Conservation (phyloP, 176 grass and related monocot species). For the Carex parvula region DNA sequence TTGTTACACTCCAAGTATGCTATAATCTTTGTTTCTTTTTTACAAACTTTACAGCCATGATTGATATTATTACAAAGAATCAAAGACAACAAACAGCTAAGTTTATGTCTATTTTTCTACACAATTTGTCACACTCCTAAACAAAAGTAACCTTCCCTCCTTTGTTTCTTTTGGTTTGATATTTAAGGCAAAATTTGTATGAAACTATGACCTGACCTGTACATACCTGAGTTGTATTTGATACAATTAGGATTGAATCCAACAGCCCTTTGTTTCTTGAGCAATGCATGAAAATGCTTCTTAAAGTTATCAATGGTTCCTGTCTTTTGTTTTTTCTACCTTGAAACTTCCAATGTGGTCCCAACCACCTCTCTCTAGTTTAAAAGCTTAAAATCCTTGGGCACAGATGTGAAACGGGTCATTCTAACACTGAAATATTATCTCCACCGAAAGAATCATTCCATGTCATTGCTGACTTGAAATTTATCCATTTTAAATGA, state of each 20-base stretch:
- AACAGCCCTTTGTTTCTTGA: neutral
- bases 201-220: neutral
- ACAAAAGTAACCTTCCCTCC: neutral
- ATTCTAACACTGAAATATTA: neutral
- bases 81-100: neutral
- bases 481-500: neutral
- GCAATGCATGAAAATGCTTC: neutral
- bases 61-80: neutral
- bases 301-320: neutral
- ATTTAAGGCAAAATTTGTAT: neutral
- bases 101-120: neutral
- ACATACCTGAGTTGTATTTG: neutral
- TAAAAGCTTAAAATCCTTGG: neutral
- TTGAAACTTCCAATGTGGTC: neutral
- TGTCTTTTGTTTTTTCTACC: neutral
- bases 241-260: neutral
- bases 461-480: neutral
- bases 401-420: neutral
- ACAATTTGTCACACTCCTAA: neutral
- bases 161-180: neutral
- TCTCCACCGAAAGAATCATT: neutral
- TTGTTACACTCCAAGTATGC: conserved; percentile 87
- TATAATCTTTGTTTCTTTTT: conserved; percentile 2
- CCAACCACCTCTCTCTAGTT: neutral
- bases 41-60: neutral